phyloP scores from a whole-genome alignment of 257 asterid genomes.

The Rubia yunnanensis region DNA sequence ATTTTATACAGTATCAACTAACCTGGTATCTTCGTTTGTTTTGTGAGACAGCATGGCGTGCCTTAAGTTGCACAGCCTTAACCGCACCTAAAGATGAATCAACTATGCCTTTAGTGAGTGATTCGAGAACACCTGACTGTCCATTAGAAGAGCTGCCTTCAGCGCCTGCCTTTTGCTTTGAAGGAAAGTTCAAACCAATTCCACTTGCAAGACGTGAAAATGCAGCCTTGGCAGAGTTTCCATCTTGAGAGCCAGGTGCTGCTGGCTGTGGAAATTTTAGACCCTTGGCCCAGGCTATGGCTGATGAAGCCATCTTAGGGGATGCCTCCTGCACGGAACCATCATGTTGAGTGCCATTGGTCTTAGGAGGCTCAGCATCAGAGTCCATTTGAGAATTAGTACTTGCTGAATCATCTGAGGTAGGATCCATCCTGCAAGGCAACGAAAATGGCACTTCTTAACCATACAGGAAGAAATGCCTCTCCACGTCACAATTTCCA shows the following conservation, averaged over 20 bases:
- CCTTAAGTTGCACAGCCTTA: conserved; percentile 93
- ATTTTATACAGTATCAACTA: conserved; percentile 7
- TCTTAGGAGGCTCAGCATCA: conserved; percentile 31
- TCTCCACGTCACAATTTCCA: not conserved
- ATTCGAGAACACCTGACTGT: conserved; percentile 67
- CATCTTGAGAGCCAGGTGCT: conserved; percentile 33
- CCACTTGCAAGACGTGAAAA: conserved; percentile 88
- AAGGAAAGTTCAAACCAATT: conserved; percentile 47
- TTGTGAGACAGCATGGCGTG: conserved; percentile 89
- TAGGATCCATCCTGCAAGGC: conserved; percentile 54
- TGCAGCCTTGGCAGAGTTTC: conserved; percentile 39
- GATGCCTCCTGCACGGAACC: conserved; percentile 34
- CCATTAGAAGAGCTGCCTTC: conserved; percentile 34
- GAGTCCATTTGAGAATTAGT: conserved; percentile 33
- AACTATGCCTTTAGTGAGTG: conserved; percentile 76
- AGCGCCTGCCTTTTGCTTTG: conserved; percentile 39
- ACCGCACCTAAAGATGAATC: conserved; percentile 85
- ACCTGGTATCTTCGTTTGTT: conserved; percentile 99
- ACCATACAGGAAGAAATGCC: not conserved
- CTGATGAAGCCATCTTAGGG: conserved; percentile 39
- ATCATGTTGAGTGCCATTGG: conserved; percentile 30
- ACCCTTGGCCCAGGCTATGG: conserved; percentile 62
- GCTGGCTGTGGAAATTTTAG: conserved; percentile 46
- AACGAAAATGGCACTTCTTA: not conserved
- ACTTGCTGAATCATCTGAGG: conserved; percentile 35